Evolutionary conservation across 2,329 filamentous ascomycete genomes (phyloP).

Genomic region (Pseudofabraea citricarpa): DNA sequence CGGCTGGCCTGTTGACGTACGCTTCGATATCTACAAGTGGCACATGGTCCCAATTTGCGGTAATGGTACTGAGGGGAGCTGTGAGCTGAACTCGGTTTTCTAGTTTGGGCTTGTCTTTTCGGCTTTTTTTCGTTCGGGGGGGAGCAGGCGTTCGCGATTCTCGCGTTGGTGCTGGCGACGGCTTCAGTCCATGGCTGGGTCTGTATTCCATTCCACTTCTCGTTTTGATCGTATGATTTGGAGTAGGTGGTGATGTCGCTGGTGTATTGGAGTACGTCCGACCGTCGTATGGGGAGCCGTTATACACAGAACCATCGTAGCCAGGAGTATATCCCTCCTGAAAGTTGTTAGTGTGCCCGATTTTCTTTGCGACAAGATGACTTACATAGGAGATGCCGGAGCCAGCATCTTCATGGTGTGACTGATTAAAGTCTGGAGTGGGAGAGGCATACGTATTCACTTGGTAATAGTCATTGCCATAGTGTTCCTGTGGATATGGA

Average conservation of each 20-base stretch:
- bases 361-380: background rate
- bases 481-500: conserved; percentile 21
- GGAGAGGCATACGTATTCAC: conserved; percentile 24
- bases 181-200: no score
- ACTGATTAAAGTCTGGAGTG: conserved; percentile 20
- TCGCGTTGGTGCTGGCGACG: conserved; percentile 16
- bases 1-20: conserved; percentile 69
- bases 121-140: conserved; percentile 31
- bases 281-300: conserved; percentile 32
- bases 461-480: conserved; percentile 18
- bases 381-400: conserved; percentile 24
- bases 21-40: conserved; percentile 72
- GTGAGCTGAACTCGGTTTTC: conserved; percentile 49
- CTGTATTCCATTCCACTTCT: conserved; percentile 23
- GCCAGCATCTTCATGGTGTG: conserved; percentile 13
- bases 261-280: conserved; percentile 34
- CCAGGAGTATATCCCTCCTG: conserved; percentile 18
- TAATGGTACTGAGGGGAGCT: conserved; percentile 66
- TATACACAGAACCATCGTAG: conserved; percentile 13
- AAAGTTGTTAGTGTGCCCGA: conserved; percentile 9
- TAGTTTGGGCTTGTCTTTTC: conserved; percentile 34
- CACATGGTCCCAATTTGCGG: conserved; percentile 55
- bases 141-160: conserved; percentile 8
- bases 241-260: conserved; percentile 47
- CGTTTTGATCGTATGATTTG: conserved; percentile 24